Base-by-base conservation (phyloP, 192 early-diverging fungal genomes). In the Coemansia sp. region DNA sequence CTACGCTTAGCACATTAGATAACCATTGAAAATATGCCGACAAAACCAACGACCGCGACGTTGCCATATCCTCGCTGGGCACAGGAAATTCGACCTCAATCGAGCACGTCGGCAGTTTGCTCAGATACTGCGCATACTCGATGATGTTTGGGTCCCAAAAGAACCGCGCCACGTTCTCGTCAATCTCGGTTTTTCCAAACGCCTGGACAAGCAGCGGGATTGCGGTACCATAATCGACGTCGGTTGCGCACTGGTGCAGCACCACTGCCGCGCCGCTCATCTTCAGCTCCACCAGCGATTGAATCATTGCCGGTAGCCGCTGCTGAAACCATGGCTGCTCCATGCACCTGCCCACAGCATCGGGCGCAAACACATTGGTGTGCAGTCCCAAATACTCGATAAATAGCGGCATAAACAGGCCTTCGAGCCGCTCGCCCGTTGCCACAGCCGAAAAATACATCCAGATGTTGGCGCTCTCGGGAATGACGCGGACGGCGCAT, bases 81-180 rank as follows among this genome's bases (percentile, higher is more conserved):
- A n/a, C n/a, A n/a, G n/a, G n/a, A n/a, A n/a, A n/a, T n/a, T n/a
- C n/a, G n/a, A n/a, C n/a, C n/a, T n/a, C n/a, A n/a, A n/a, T n/a
- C n/a, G n/a, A n/a, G n/a, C n/a, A n/a, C n/a, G n/a, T n/a, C n/a
- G n/a, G n/a, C n/a, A n/a, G n/a, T n/a, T n/a, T n/a, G n/a, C n/a
- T n/a, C n/a, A n/a, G n/a, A 22, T 67, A 64, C 56, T 67, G 56
- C 2, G 53, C 64, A 40, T 67, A 75, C 64, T 75, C 71, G 30
- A 67, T 56, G 8, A 75, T 61, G 22, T 63, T 60, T 1, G 64
- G 28, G 39, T 75, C 71, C 71, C 71, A 75, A 40, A 75, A 60
- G 30, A 64, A 67, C 30, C n/a, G 48, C 2, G 64, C 60, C 1
- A 67, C 47, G 7, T 45, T 39, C 30, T 52, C 41, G 27, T 59